Evolutionary conservation across 2,329 filamentous ascomycete species (phyloP), one percentile per base, ranked within the genome.

Genomic region (Stachybotrys chartarum): DNA sequence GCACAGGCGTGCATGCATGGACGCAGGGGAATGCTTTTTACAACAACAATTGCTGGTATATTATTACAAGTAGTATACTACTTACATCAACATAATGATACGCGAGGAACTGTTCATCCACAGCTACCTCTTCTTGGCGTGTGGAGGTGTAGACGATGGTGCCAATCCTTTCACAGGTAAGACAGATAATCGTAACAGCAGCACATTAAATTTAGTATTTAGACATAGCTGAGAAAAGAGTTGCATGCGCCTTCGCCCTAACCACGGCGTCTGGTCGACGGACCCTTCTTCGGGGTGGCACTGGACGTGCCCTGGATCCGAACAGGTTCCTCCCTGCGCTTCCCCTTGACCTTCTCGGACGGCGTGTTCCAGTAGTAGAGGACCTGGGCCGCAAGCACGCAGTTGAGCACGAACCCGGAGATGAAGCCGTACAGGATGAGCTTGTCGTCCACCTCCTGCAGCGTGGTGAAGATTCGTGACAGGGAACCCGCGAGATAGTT

Each of bases 401-500:
- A 79, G 73, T 99, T 99, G 64, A 99, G 83, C n/a, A 79, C 75
- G 70, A 97, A 97, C 31, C 91, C 94, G 7, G 91, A 90, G 55
- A 97, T 76, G 78, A 96, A 97, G 52, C 92, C 89, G 75, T 96
- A 97, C 30, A 99, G 82, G 65, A 99, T 97, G 57, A 97, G 80
- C 74, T 92, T 92, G 73, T 99, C 94, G 70, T 96, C 89, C 57
- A 99, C 94, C 78, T 99, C 94, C 68, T 97, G 92, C 56, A 99
- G 78, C 8, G 95, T 99, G 35, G 94, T 99, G 74, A 97, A 99
- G 76, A 99, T 96, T 69, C 94, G 89, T 30, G 91, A 90, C 56
- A 97, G 83, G 48, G 91, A 96, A 45, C 95, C 94, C 64, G 86
- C 80, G 66, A 99, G 90, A 75, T 96, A 99, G 79, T 97, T 97